Evolutionary conservation across 1,284 basidiomycete genomes (phyloP).

Genomic region (Papiliotrema flavescens): DNA sequence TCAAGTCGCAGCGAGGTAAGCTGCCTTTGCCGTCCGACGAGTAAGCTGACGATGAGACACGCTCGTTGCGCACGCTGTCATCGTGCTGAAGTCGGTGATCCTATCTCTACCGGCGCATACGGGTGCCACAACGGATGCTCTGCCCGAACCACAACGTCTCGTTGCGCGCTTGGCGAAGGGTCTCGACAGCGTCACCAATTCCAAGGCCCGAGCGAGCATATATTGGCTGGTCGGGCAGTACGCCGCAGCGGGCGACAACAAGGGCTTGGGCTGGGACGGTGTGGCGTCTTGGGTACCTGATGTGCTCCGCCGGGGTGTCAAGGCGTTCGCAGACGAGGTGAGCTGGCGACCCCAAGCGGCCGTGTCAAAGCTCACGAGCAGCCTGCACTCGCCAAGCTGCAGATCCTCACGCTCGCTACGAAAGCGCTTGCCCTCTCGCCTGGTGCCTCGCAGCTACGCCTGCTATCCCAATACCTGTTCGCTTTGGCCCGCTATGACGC

Average conservation of each 20-base stretch:
- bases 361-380: constrained; percentile 35
- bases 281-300: constrained; percentile 75
- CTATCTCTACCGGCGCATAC: constrained; percentile 49
- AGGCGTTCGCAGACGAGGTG: constrained; percentile 69
- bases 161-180: constrained; percentile 68
- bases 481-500: constrained; percentile 80
- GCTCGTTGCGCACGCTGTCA: constrained; percentile 70
- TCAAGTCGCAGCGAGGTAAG: constrained; percentile 61
- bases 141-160: constrained; percentile 56
- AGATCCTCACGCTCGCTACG: constrained; percentile 73
- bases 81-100: constrained; percentile 78
- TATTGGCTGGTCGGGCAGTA: constrained; percentile 90
- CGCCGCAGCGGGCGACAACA: constrained; percentile 46
- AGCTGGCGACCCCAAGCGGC: too few relatives aligned
- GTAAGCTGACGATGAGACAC: constrained; percentile 52
- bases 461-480: constrained; percentile 67
- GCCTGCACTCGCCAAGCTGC: constrained; percentile 68
- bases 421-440: constrained; percentile 74
- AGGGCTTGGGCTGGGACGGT: constrained; percentile 49
- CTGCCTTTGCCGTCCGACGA: constrained; percentile 15
- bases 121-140: constrained; percentile 47
- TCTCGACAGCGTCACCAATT: constrained; percentile 72
- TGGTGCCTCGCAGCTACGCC: constrained; percentile 51
- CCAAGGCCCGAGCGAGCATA: constrained; percentile 75
- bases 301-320: constrained; percentile 69